Base-by-base conservation (phyloP, 2,329 filamentous ascomycete species). In the Trichophaea hybrida region DNA sequence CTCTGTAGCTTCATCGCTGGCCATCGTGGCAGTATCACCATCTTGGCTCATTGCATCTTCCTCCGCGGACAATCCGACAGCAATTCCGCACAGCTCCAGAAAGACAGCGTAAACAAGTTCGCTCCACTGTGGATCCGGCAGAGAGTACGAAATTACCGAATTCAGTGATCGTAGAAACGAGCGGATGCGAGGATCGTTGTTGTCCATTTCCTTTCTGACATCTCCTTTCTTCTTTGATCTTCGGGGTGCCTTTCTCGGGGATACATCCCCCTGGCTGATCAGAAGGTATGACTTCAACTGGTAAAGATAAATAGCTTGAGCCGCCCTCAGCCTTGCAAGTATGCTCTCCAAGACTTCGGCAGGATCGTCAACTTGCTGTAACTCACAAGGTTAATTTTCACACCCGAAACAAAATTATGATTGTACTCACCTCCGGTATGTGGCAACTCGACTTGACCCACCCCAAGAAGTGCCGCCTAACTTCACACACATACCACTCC, bases 401-500 rank as follows among this genome's bases (percentile, higher is more conserved):
- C 50, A 37, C 50, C 31, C 49, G 34, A 54, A 44, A 54, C 40
- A 59, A 59, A 7, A 24, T 13, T 35, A 10, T 37, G 31, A 6
- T n/a, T 13, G 34, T 12, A n/a, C 61, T 59, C 59, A 63, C 61
- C 49, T 55, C 49, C n/a, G 62, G 63, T 54, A 65, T 63, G 38
- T 55, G 55, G 52, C 68, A 66, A 37, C 38, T 52, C 37, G 62
- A 61, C 38, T 63, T 62, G 40, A 68, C 65, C 59, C 60, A 64
- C 53, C 62, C 66, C 50, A 69, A 57, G 44, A 68, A 68, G 54
- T 69, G 67, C 60, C 67, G 55, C 57, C 66, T 60, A 40, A 68
- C 67, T 57, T 69, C 67, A 55, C 65, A 68, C 8, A 57, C 65
- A 59, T 68, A 69, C 67, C 67, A 69, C 58, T 69, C 67, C 32